Conservation (phyloP, 2,329 filamentous ascomycete genomes). For the Botrytis paeoniae region DNA sequence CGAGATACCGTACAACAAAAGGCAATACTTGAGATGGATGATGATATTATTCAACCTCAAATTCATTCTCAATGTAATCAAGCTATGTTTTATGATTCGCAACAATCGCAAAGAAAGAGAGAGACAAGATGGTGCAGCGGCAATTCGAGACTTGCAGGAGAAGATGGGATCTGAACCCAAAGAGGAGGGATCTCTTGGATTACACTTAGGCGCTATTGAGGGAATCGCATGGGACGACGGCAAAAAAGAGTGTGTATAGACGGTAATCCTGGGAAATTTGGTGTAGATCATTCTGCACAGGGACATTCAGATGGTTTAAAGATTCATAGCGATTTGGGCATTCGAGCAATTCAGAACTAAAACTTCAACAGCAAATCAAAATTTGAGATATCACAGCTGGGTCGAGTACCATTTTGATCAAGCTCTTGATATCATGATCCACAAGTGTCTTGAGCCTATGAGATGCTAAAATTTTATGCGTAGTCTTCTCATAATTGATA, state of each 20-base stretch:
- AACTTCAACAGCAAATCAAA: background rate
- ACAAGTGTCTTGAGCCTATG: background rate
- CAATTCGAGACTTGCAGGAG: background rate
- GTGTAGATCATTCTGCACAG: background rate
- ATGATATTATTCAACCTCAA: background rate
- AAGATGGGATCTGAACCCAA: background rate
- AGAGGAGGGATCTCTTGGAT: background rate
- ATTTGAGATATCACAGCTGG: accelerated
- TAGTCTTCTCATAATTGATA: background rate
- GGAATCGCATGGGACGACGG: background rate
- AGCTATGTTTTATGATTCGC: background rate
- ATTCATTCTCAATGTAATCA: background rate
- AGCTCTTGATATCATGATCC: background rate
- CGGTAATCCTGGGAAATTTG: background rate
- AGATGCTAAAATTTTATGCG: background rate
- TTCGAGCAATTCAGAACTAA: background rate
- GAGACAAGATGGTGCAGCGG: background rate
- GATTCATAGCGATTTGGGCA: background rate
- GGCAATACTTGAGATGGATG: too few relatives aligned
- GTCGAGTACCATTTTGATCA: background rate
- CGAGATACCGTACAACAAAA: background rate
- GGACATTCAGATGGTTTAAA: background rate
- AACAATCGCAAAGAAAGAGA: background rate
- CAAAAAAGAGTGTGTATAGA: too few relatives aligned
- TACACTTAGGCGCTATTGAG: too few relatives aligned